Evolutionary conservation across 2,329 filamentous ascomycete genomes (phyloP).

Genomic region (Pochonia chlamydosporia): DNA sequence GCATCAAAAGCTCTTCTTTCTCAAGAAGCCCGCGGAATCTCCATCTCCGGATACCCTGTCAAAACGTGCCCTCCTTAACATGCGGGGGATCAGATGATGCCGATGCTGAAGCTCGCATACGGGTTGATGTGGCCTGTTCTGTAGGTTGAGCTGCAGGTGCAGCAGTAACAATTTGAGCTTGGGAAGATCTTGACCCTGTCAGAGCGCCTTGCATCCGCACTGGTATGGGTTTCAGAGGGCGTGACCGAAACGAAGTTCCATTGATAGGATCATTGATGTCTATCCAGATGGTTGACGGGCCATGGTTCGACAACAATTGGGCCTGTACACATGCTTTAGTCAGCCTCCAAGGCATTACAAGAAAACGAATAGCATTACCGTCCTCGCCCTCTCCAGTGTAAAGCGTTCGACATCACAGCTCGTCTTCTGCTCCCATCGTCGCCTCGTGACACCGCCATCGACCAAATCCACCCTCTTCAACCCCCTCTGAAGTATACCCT

Average conservation of each 20-base stretch:
- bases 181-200: no score
- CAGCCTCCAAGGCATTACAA: conserved; percentile 7
- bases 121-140: not conserved
- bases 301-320: not conserved
- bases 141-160: not conserved
- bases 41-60: not conserved
- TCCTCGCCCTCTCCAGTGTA: not conserved
- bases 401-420: conserved; percentile 7
- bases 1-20: not conserved
- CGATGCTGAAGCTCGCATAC: not conserved
- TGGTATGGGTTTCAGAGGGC: conserved; percentile 46
- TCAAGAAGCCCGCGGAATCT: not conserved
- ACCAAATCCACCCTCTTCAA: conserved; percentile 35
- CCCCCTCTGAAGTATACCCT: conserved; percentile 32
- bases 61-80: not conserved
- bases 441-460: conserved; percentile 41
- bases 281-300: conserved; percentile 39
- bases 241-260: conserved; percentile 39
- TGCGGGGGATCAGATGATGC: not conserved
- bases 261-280: conserved; percentile 44
- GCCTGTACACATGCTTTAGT: conserved; percentile 10
- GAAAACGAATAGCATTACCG: not conserved
- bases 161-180: no score
- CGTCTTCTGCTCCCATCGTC: conserved; percentile 31
- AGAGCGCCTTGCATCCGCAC: conserved; percentile 41